Conservation (phyloP, 2,329 filamentous ascomycete genomes). For the Exophiala spinifera region DNA sequence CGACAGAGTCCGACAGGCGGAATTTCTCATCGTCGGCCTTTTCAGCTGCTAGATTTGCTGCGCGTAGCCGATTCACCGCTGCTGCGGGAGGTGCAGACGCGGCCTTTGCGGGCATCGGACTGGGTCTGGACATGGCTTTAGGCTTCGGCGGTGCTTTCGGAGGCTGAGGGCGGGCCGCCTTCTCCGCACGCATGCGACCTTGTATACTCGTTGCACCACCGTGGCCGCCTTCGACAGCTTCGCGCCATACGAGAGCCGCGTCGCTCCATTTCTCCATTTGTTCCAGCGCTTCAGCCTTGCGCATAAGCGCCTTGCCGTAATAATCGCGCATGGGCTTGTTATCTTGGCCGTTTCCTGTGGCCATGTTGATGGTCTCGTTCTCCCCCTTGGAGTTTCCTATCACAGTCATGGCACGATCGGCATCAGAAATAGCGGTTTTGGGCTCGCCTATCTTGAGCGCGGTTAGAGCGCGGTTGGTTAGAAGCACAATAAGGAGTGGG, state of each 20-base stretch:
- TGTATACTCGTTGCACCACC: conserved; percentile 82
- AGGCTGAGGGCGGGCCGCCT: conserved; percentile 54
- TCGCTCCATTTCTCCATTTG: conserved; percentile 93
- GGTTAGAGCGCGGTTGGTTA: conserved; percentile 87
- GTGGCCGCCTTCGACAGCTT: conserved; percentile 77
- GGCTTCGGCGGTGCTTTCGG: background rate
- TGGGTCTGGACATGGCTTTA: background rate
- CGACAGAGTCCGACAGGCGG: conserved; percentile 78
- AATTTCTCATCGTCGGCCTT: conserved; percentile 90
- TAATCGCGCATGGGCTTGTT: conserved; percentile 87
- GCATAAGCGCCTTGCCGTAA: conserved; percentile 87
- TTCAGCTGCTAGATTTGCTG: conserved; percentile 81
- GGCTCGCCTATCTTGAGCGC: conserved; percentile 88
- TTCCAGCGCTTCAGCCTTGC: conserved; percentile 93
- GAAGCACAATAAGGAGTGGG: conserved; percentile 80
- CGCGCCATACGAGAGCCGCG: conserved; percentile 74
- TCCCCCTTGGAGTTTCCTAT: conserved; percentile 79
- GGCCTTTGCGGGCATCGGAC: conserved; percentile 44
- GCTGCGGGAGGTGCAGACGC: conserved; percentile 49
- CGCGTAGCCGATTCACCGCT: conserved; percentile 77
- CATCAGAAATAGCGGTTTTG: conserved; percentile 79
- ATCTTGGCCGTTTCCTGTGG: conserved; percentile 54
- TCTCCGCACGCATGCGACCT: conserved; percentile 85
- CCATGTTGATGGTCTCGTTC: conserved; percentile 72
- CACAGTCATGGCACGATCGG: conserved; percentile 72